Conservation (phyloP, 208 protist species). For the Vickermania ingenoplastis region DNA sequence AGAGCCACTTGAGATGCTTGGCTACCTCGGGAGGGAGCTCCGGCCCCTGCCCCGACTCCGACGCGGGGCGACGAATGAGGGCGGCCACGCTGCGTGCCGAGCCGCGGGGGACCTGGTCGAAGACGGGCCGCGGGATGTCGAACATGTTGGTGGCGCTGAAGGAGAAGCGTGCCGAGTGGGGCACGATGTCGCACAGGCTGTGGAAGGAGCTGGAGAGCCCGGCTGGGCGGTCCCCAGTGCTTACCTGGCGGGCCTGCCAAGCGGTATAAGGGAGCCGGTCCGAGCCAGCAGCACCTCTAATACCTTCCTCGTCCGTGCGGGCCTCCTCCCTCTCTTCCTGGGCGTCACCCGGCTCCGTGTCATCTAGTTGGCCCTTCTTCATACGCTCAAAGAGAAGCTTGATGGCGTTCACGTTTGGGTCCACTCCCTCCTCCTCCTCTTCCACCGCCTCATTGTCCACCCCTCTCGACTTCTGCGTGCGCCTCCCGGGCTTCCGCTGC, state of each 20-base stretch:
- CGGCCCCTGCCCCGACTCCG: neutral
- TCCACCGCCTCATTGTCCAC: too few species aligned
- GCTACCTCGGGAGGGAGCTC: neutral
- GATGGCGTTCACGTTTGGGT: slow-evolving; percentile 2
- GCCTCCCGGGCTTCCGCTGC: neutral
- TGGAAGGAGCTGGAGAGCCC: neutral
- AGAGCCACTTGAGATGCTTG: slow-evolving; percentile 15
- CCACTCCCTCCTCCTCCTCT: neutral
- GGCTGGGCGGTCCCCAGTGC: neutral
- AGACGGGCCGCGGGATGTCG: neutral
- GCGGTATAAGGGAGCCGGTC: neutral
- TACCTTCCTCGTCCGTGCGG: neutral
- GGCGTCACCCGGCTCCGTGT: neutral
- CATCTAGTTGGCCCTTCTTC: neutral
- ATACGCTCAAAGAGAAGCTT: neutral
- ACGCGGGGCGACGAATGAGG: too few species aligned
- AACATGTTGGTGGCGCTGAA: neutral
- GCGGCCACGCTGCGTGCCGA: neutral
- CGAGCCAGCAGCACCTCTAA: too few species aligned
- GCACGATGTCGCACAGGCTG: too few species aligned
- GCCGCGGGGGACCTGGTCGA: neutral
- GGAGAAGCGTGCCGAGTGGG: neutral
- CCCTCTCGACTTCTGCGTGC: neutral
- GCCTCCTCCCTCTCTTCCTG: neutral
- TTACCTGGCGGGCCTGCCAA: neutral